Conservation (phyloP, 345 rosid species). For the Hypericum perforatum region DNA sequence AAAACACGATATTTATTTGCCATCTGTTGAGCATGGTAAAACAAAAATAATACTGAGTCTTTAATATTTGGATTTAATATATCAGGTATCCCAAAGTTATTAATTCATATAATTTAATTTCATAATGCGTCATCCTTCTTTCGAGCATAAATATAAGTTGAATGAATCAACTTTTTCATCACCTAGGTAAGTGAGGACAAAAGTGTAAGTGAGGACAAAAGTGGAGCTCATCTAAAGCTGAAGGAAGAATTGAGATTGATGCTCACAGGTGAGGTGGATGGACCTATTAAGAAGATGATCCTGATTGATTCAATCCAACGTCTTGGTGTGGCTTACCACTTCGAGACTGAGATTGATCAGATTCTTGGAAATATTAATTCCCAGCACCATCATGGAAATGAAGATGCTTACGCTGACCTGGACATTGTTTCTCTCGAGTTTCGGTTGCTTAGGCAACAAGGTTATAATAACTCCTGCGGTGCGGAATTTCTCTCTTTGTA, state of each 20-base stretch:
- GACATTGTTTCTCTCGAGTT: slow-evolving; percentile 14
- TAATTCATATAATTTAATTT: no score
- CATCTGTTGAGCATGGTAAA: no score
- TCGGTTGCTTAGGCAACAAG: slow-evolving; percentile 25
- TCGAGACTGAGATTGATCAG: slow-evolving; percentile 27
- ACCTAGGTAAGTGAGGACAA: no score
- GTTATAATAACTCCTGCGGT: slow-evolving; percentile 5
- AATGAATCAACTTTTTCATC: no score
- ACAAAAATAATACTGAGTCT: no score
- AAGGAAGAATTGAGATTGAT: slow-evolving; percentile 3
- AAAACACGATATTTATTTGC: no score
- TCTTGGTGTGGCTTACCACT: slow-evolving; percentile 41
- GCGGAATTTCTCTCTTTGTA: neutral
- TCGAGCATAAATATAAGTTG: no score
- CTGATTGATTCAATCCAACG: slow-evolving; percentile 29
- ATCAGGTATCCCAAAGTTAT: no score
- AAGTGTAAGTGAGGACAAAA: no score
- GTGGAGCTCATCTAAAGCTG: neutral
- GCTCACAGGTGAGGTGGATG: neutral
- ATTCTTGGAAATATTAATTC: slow-evolving; percentile 3
- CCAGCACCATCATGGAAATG: neutral
- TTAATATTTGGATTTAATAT: no score
- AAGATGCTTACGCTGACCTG: slow-evolving; percentile 3
- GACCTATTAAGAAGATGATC: slow-evolving; percentile 4
- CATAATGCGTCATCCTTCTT: no score